Base-by-base conservation (phyloP, 768 basidiomycete genomes). In the Dacryopinax spathularia region DNA sequence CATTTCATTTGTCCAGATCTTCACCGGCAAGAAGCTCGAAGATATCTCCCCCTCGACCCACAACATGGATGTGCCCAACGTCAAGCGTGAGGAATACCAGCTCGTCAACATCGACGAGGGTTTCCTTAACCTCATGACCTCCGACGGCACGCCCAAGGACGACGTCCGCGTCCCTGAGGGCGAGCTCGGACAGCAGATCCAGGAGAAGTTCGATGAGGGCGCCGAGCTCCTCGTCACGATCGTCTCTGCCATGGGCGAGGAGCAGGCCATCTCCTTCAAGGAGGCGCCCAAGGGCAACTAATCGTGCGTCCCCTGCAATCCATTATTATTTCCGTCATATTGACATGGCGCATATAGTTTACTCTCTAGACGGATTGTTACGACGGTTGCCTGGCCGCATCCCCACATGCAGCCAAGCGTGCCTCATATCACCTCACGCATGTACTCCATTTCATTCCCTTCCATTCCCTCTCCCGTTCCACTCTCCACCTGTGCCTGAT, bases 31-130 rank as follows among this genome's bases (percentile, higher is more conserved):
- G 84, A 99, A 99, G 82, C 72, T 93, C 77, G 90, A 92, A 84
- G 90, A 91, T 82, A 89, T 92, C 76, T 90, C 75, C 70, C 91
- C 91, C 71, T 95, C 92, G 73, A 99, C 95, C 75, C 96, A 99
- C 84, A 99, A 99, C 82, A 93, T 99, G 91, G 94, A 97, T 70
- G 95, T 96, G 72, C 95, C 95, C 75, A 89, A 96, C 78, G 92
- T 99, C 74, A 66, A 31, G 60, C 89, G 95, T 75, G 81, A 78
- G 65, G 96, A 99, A 84, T 98, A 86, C 82, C 82, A 87, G 72
- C 86, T 99, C 73, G 89, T 88, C 73, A 86, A 93, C 81, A 83
- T 96, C 70, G 91, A 95, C 69, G 95, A 96, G 62, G 90, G 84
- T 67, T 96, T 86, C 83, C 86, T 99, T 73, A 96, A 92, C 84